Percentiles rank a stretch among this genome's conserved stretches.
Evolutionary conservation across 169 alveolate genomes (phyloP).

Genomic region (Perkinsus chesapeaki): DNA sequence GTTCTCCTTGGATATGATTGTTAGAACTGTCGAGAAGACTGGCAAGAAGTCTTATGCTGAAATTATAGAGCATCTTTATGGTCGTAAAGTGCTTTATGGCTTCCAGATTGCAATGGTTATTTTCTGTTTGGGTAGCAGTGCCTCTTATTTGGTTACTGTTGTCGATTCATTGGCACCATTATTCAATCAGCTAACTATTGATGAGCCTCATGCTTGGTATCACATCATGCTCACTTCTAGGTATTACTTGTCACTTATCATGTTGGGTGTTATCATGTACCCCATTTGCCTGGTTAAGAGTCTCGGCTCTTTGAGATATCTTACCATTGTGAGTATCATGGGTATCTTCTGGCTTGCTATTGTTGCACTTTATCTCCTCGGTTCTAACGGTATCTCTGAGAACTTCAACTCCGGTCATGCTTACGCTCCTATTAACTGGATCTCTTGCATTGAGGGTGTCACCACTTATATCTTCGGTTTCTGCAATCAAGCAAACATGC

Average conservation of each 20-base stretch:
- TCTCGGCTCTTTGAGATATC: neutral
- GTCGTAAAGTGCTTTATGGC: neutral
- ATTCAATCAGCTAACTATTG: neutral
- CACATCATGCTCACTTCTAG: neutral
- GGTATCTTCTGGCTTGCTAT: neutral
- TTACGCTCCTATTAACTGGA: neutral
- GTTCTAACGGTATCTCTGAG: neutral
- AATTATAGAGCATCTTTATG: neutral
- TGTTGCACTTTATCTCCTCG: neutral
- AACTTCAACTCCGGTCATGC: neutral
- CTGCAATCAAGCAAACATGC: neutral
- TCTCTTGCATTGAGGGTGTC: neutral
- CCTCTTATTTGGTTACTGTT: neutral
- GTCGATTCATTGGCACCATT: slow-evolving; percentile 1
- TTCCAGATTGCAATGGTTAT: neutral
- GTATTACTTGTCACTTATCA: neutral
- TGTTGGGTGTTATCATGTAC: neutral
- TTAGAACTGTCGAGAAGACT: neutral
- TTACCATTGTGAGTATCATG: neutral
- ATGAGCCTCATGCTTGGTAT: neutral
- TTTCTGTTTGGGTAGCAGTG: neutral
- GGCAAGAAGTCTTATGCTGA: neutral
- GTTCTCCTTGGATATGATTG: neutral
- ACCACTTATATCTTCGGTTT: neutral
- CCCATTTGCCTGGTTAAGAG: neutral